Evolutionary conservation across 2,329 filamentous ascomycete genomes (phyloP).

Genomic region (Fusarium aywerte): DNA sequence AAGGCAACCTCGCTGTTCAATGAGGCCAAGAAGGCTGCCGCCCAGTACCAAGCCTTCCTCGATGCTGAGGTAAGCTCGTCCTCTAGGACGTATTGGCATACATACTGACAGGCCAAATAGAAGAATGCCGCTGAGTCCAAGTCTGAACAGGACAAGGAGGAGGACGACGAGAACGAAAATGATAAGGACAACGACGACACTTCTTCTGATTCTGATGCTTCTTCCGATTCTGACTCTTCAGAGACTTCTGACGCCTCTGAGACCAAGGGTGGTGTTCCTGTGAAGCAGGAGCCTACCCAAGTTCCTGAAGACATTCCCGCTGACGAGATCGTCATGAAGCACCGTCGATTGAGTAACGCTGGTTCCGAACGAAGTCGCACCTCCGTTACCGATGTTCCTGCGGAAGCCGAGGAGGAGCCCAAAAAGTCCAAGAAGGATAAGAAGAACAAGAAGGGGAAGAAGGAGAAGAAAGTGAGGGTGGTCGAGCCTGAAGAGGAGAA

Average conservation of each 20-base stretch:
- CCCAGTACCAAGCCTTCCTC: slow-evolving; percentile 44
- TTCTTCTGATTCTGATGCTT: slow-evolving; percentile 13
- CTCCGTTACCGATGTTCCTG: slow-evolving; percentile 25
- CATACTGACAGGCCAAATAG: slow-evolving; percentile 10
- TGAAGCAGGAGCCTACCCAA: slow-evolving; percentile 37
- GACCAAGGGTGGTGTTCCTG: slow-evolving; percentile 40
- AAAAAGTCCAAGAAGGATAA: slow-evolving; percentile 44
- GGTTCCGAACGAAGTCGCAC: slow-evolving; percentile 41
- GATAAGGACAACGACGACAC: not conserved
- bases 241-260: slow-evolving; percentile 39
- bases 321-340: slow-evolving; percentile 49
- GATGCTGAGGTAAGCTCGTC: slow-evolving; percentile 39
- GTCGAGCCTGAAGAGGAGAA: slow-evolving; percentile 30
- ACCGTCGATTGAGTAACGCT: slow-evolving; percentile 48
- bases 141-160: slow-evolving; percentile 30
- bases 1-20: slow-evolving; percentile 53
- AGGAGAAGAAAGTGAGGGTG: slow-evolving; percentile 40
- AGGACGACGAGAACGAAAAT: not conserved
- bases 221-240: slow-evolving; percentile 38
- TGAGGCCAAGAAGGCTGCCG: slow-evolving; percentile 52
- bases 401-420: slow-evolving; percentile 37
- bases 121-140: slow-evolving; percentile 30
- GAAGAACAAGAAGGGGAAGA: slow-evolving; percentile 48
- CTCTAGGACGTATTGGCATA: not conserved
- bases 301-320: slow-evolving; percentile 41